Conservation (phyloP, 2,329 filamentous ascomycete species). For the Chalara sp. region DNA sequence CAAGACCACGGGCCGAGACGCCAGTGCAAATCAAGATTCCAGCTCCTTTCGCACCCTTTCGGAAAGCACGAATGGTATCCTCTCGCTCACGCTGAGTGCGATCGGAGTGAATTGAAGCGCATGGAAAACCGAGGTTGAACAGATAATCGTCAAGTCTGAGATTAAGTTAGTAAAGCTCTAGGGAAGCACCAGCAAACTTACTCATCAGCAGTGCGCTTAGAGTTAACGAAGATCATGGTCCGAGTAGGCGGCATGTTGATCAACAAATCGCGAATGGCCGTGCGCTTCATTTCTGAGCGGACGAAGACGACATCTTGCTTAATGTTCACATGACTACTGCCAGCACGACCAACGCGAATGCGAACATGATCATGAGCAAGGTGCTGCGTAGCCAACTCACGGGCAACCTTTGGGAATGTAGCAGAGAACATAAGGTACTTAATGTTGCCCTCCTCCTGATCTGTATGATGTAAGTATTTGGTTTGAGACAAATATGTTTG, state of each 20-base stretch:
- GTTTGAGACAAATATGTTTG: not conserved
- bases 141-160: slow-evolving; percentile 69
- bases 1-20: slow-evolving; percentile 80
- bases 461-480: slow-evolving; percentile 37
- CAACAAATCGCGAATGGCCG: slow-evolving; percentile 67
- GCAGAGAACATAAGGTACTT: slow-evolving; percentile 85
- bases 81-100: slow-evolving; percentile 89
- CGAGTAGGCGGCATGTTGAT: slow-evolving; percentile 63
- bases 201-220: slow-evolving; percentile 69
- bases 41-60: slow-evolving; percentile 48
- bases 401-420: slow-evolving; percentile 78
- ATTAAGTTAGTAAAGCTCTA: not conserved
- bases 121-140: slow-evolving; percentile 72
- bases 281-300: slow-evolving; percentile 59
- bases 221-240: slow-evolving; percentile 87
- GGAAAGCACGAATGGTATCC: slow-evolving; percentile 83
- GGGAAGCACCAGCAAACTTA: not conserved
- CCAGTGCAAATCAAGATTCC: slow-evolving; percentile 85
- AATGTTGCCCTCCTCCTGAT: slow-evolving; percentile 64
- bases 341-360: slow-evolving; percentile 80
- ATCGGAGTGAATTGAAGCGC: slow-evolving; percentile 81
- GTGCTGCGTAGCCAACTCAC: slow-evolving; percentile 69
- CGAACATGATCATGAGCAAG: slow-evolving; percentile 69
- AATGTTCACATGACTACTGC: slow-evolving; percentile 77
- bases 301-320: slow-evolving; percentile 67